Conservation (phyloP, 495 filamentous ascomycete species). For the Aspergillus funiculosus region DNA sequence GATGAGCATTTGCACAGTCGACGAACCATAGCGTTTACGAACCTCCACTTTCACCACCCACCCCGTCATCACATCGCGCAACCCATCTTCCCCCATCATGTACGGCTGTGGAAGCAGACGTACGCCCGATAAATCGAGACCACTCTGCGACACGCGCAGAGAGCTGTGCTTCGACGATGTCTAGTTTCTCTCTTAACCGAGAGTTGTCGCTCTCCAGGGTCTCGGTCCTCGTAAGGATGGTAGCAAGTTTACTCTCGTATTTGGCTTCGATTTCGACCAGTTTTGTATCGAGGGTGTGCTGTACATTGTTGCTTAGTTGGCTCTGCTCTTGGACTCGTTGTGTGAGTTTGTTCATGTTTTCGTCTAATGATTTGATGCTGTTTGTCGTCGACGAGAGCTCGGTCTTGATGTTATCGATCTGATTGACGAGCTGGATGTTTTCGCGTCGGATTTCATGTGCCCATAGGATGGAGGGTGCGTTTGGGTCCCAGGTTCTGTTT, state of each 20-base stretch:
- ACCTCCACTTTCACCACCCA: too few relatives aligned
- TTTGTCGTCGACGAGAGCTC: constrained; percentile 10
- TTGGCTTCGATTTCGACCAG: neutral
- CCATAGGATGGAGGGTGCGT: constrained; percentile 28
- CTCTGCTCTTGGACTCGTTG: constrained; percentile 3
- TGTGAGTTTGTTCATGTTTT: constrained; percentile 5
- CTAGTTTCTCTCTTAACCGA: neutral
- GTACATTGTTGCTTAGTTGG: too few relatives aligned
- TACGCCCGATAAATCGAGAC: too few relatives aligned
- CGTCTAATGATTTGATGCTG: constrained; percentile 6
- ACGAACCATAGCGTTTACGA: too few relatives aligned
- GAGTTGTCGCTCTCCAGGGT: neutral
- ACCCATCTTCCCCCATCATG: too few relatives aligned
- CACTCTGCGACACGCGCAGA: too few relatives aligned
- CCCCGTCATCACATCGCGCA: too few relatives aligned
- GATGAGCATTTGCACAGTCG: too few relatives aligned
- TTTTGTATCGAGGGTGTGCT: neutral
- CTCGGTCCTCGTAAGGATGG: neutral
- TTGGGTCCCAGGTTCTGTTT: neutral
- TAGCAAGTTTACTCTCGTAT: neutral
- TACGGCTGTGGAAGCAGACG: too few relatives aligned
- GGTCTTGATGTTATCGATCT: constrained; percentile 11
- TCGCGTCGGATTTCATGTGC: constrained; percentile 32
- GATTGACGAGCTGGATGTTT: constrained; percentile 24
- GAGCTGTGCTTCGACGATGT: too few relatives aligned